phyloP scores from a whole-genome alignment of 75 land plant genomes.

The Cunninghamia lanceolata region DNA sequence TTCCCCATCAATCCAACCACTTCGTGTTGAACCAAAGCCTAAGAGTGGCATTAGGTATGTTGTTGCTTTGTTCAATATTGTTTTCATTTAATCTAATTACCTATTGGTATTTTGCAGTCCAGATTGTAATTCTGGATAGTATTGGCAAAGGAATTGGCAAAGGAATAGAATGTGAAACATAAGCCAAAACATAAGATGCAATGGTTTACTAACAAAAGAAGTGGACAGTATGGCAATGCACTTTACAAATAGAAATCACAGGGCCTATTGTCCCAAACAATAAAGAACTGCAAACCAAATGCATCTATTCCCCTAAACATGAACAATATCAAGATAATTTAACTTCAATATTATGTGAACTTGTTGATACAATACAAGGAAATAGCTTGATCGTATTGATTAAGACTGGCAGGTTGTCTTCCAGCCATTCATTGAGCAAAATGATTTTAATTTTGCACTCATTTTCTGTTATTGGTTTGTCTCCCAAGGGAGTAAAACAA shows the following conservation, averaged over 20 bases:
- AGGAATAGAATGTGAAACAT: neutral
- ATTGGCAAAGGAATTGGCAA: neutral
- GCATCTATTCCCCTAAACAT: neutral
- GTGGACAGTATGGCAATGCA: neutral
- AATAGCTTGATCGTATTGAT: neutral
- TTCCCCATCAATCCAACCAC: constrained; percentile 59
- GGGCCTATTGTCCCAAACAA: neutral
- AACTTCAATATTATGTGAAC: neutral
- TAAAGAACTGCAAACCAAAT: neutral
- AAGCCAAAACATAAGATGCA: neutral
- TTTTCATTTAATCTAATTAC: neutral
- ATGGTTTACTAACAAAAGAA: neutral
- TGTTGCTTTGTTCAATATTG: neutral
- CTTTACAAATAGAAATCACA: neutral
- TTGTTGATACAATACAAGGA: no score
- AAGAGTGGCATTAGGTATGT: constrained; percentile 91
- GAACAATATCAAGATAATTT: neutral
- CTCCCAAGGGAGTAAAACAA: neutral
- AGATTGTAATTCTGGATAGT: neutral
- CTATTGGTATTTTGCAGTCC: neutral
- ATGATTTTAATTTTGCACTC: neutral
- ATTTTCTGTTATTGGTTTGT: neutral
- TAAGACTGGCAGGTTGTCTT: neutral
- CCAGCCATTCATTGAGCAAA: neutral
- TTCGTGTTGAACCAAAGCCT: constrained; percentile 95